These are phyloP conservation scores for Hericium erinaceus DNA, from an alignment of 768 basidiomycete genomes.

Conservation along the genomic window DNA sequence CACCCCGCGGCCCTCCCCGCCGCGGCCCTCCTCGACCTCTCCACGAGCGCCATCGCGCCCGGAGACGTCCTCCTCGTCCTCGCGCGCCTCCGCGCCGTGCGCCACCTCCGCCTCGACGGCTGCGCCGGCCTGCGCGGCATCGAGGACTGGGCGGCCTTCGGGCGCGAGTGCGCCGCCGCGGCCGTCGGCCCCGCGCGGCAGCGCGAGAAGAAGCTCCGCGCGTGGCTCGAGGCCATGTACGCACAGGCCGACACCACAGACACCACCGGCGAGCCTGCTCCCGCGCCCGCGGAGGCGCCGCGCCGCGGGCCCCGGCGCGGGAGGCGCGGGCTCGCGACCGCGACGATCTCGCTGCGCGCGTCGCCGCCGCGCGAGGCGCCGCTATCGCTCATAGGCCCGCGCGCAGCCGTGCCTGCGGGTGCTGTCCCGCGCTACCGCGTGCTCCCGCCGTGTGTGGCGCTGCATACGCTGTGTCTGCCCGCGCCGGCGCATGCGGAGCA, in stretches of 20 bases:
- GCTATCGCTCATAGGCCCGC: neutral
- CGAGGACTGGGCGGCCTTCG: conserved; percentile 51
- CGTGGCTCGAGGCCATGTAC: neutral
- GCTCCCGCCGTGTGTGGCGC: conserved; percentile 41
- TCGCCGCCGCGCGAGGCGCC: conserved; percentile 2
- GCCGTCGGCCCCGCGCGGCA: conserved; percentile 56
- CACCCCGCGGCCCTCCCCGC: conserved; percentile 29
- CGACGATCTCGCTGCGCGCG: conserved; percentile 47
- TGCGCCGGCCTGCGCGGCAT: conserved; percentile 46
- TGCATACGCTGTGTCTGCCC: conserved; percentile 42
- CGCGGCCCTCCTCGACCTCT: conserved; percentile 64
- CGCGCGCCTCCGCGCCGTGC: conserved; percentile 38
- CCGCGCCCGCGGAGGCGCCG: neutral
- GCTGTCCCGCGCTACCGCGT: conserved; percentile 30
- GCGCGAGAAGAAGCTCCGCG: conserved; percentile 29
- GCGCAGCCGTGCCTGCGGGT: neutral
- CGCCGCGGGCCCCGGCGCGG: conserved; percentile 22
- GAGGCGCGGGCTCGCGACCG: conserved; percentile 53
- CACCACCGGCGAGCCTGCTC: neutral
- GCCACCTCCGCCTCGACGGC: conserved; percentile 63
- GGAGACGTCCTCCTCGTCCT: conserved; percentile 47
- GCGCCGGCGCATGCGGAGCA: conserved; percentile 21
- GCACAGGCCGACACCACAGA: neutral
- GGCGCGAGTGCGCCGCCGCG: conserved; percentile 49
- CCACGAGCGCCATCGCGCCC: conserved; percentile 52